Percentiles rank a stretch among this genome's conserved stretches.
These are phyloP conservation scores for Trichoderma sp. DNA, from an alignment of 2,329 filamentous ascomycete species.

Conservation along the genomic window DNA sequence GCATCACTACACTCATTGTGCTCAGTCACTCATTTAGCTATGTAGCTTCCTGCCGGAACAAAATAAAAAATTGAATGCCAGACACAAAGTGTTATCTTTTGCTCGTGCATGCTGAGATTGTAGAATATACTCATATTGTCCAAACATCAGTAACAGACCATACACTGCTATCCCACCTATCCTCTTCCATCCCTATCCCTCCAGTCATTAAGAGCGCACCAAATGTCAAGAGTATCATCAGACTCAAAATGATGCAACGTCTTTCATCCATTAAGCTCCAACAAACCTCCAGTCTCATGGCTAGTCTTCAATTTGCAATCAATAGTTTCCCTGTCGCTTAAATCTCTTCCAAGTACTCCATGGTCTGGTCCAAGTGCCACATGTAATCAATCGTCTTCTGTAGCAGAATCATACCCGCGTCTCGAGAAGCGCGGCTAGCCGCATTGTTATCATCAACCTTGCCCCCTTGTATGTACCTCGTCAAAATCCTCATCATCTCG, in stretches of 20 bases:
- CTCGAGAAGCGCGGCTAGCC: neutral
- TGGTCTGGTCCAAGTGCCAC: neutral
- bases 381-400: neutral
- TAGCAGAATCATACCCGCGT: neutral
- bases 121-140: neutral
- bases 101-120: neutral
- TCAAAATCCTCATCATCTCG: neutral
- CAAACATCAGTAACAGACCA: neutral
- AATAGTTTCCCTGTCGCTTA: neutral
- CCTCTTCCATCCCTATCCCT: neutral
- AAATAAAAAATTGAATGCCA: neutral
- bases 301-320: neutral
- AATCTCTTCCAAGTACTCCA: neutral
- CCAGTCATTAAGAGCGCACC: neutral
- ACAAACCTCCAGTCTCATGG: neutral
- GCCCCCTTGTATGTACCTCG: neutral
- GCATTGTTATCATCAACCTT: neutral
- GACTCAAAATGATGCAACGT: neutral
- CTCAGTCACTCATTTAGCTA: slow-evolving; percentile 16
- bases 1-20: slow-evolving; percentile 16
- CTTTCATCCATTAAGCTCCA: neutral
- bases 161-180: neutral
- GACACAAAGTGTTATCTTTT: neutral
- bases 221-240: neutral
- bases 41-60: neutral